Conservation (phyloP, 345 rosid species). For the Luvunga scandens region DNA sequence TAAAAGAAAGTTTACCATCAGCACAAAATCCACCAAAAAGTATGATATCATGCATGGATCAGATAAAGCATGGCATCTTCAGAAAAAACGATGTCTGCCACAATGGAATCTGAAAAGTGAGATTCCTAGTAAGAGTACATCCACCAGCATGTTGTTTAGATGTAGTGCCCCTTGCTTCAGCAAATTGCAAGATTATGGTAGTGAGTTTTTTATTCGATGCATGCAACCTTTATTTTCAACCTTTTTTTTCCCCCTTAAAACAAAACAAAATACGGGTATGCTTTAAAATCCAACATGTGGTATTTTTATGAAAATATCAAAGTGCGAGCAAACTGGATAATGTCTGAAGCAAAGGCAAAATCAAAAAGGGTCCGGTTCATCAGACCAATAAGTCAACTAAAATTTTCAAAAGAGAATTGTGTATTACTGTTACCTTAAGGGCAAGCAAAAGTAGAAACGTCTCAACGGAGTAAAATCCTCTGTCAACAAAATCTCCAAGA, state of each 20-base stretch:
- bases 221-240: neutral
- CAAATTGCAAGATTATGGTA: neutral
- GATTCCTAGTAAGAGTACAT: neutral
- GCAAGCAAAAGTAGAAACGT: slow-evolving; percentile 93
- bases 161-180: neutral
- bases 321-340: neutral
- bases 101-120: too few relatives aligned
- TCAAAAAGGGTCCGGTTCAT: neutral
- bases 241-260: too few relatives aligned
- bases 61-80: too few relatives aligned
- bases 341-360: neutral
- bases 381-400: neutral
- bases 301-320: neutral
- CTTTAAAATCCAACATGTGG: neutral
- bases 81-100: too few relatives aligned
- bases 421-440: slow-evolving; percentile 60
- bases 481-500: slow-evolving; percentile 97
- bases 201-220: neutral
- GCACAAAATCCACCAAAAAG: neutral
- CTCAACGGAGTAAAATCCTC: slow-evolving; percentile 96
- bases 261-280: neutral
- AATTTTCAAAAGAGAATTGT: neutral
- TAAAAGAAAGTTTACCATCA: neutral
- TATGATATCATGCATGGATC: neutral
- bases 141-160: neutral